A percentile compares a stretch with the other conserved stretches of the same genome.
Conservation (phyloP, 805 yeast genomes). For the Danielia reshetovae region DNA sequence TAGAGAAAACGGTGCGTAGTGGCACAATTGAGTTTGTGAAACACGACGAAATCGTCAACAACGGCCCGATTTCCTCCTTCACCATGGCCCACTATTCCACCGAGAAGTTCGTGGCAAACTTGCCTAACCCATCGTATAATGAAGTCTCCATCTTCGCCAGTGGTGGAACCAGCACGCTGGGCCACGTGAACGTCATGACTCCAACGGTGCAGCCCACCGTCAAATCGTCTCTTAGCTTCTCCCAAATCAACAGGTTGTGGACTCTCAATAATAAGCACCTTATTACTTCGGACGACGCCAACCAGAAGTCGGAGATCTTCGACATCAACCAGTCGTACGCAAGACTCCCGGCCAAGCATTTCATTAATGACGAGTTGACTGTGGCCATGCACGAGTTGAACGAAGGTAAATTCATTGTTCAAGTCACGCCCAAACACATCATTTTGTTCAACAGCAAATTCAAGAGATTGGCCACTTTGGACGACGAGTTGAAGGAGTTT, state of each 20-base stretch:
- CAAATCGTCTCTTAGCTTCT: constrained; percentile 64
- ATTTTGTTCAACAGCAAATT: constrained; percentile 59
- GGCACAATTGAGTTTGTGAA: constrained; percentile 34
- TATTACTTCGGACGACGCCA: constrained; percentile 65
- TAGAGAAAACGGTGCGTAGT: constrained; percentile 10
- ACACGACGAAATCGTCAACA: constrained; percentile 54
- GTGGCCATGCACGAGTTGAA: constrained; percentile 62
- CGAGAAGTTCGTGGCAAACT: constrained; percentile 53
- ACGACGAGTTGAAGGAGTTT: constrained; percentile 27
- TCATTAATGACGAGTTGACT: constrained; percentile 60
- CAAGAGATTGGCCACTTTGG: constrained; percentile 47
- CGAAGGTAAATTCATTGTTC: constrained; percentile 58
- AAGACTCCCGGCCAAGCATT: constrained; percentile 56
- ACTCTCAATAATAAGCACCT: constrained; percentile 59
- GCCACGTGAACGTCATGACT: constrained; percentile 57
- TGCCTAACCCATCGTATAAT: constrained; percentile 61
- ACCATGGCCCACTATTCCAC: constrained; percentile 59
- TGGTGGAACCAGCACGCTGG: constrained; percentile 56
- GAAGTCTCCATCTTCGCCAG: constrained; percentile 69
- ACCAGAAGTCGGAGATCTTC: constrained; percentile 65
- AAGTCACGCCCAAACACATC: constrained; percentile 65
- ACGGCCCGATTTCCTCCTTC: constrained; percentile 72
- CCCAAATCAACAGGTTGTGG: constrained; percentile 74
- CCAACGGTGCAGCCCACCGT: constrained; percentile 68
- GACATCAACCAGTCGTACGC: constrained; percentile 60